Evolutionary conservation across 2,329 filamentous ascomycete species (phyloP).

Genomic region (Arthrobotrys iridis): DNA sequence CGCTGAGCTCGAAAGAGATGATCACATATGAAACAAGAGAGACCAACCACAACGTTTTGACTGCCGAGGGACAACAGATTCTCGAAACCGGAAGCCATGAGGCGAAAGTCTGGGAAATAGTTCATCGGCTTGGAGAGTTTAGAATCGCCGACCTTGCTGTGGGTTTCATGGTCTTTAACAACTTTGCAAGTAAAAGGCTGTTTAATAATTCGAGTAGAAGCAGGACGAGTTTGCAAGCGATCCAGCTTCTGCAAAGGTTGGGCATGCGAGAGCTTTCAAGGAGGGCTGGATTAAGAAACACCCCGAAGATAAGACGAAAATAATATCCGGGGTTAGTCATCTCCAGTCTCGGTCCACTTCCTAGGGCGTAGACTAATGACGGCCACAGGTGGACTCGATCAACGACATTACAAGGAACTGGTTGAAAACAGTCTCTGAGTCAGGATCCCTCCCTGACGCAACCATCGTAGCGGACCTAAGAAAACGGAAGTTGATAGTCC

Average conservation of each 20-base stretch:
- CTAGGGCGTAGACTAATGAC: constrained; percentile 67
- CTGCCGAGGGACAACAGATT: constrained; percentile 77
- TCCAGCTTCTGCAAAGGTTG: constrained; percentile 73
- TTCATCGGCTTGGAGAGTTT: constrained; percentile 78
- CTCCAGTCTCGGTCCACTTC: background rate
- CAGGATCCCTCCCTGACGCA: constrained; percentile 74
- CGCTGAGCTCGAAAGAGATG: constrained; percentile 85
- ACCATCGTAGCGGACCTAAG: constrained; percentile 83
- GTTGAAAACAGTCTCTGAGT: constrained; percentile 76
- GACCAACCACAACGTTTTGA: constrained; percentile 78
- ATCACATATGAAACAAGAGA: constrained; percentile 85
- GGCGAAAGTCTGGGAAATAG: constrained; percentile 80
- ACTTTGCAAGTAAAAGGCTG: constrained; percentile 73
- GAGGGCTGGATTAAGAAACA: constrained; percentile 77
- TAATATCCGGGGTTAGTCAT: constrained; percentile 61
- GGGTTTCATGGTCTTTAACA: constrained; percentile 61
- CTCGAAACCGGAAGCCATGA: constrained; percentile 81
- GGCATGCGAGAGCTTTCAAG: constrained; percentile 93
- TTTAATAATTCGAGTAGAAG: constrained; percentile 29
- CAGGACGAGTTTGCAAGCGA: constrained; percentile 40
- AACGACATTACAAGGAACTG: constrained; percentile 80
- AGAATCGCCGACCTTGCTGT: constrained; percentile 76
- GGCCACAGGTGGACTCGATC: constrained; percentile 73
- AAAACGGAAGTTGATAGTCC: constrained; percentile 87
- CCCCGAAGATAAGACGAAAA: constrained; percentile 63